A percentile compares a stretch with the other conserved stretches of the same genome.
phyloP scores from a whole-genome alignment of 73 alveolate genomes.

The Symbiodinium natans region DNA sequence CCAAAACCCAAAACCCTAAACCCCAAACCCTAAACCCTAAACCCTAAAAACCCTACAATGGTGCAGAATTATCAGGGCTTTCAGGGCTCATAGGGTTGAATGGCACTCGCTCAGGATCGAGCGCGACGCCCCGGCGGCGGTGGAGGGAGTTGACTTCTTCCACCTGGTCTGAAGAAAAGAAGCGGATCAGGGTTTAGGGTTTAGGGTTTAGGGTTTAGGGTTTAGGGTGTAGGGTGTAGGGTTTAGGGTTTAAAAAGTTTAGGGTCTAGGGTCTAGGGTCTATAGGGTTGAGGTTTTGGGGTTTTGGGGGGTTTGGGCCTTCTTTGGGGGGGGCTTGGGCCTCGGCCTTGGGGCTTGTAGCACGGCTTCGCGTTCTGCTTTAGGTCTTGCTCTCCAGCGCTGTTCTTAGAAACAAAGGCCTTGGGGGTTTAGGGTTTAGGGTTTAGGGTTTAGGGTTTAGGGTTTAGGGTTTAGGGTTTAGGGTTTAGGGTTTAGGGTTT shows the following conservation, averaged over 20 bases:
- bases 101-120: not conserved
- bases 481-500: too few species aligned
- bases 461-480: too few species aligned
- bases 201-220: not conserved
- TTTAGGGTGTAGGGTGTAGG: not conserved
- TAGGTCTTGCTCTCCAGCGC: too few species aligned
- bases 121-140: slow-evolving; percentile 11
- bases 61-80: too few species aligned
- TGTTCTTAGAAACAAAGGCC: too few species aligned
- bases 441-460: too few species aligned
- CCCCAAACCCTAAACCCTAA: too few species aligned
- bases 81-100: too few species aligned
- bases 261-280: not conserved
- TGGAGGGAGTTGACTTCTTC: slow-evolving; percentile 66
- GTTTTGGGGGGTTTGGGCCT: not conserved
- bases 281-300: not conserved
- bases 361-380: too few species aligned
- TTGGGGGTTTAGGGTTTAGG: too few species aligned
- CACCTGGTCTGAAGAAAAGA: slow-evolving; percentile 52
- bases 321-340: not conserved
- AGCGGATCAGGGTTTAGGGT: not conserved
- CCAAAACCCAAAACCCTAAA: too few species aligned
- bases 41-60: too few species aligned
- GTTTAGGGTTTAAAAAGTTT: not conserved
- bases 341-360: not conserved